Evolutionary conservation across 1,284 basidiomycete species (phyloP), one percentile per base, ranked within the genome.

Genomic region (Moesziomyces globuligerus): DNA sequence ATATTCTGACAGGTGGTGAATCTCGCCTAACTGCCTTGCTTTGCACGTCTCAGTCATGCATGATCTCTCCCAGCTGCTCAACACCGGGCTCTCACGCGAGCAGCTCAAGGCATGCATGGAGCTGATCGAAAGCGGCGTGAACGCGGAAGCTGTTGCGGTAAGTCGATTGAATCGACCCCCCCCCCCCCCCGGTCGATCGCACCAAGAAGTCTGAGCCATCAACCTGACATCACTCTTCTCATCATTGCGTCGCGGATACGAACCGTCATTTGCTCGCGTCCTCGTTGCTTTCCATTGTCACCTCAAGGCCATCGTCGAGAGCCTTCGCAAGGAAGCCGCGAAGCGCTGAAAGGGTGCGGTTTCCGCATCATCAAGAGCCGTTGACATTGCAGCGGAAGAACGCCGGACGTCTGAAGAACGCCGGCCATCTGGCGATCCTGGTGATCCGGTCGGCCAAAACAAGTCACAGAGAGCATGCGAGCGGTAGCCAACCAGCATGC

Each of bases 61-160:
- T 76, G 90, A 92, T 60, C 90, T 93, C 60, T 91, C 91, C 15
- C 90, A 91, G 81, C 83, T 93, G 40, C 83, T 93, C 58, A 91
- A 92, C 75, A 92, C 91, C 0, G 87, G 89, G 50, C 86, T 93
- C 25, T 90, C 92, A 83, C 89, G 89, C 68, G 90, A 91, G 74
- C 91, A 90, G 2, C 86, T 93, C 15, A 89, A 89, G 23, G 91
- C 89, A 7, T 93, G 91, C 78, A 87, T 92, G 17, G 87, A 88
- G 57, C 88, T 93, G 87, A 90, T 93, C 76, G 91, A 93, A 81
- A 89, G 87, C 67, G 91, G 91, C 7, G 90, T 90, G 38, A 92
- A 91, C 76, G 90, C 91, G 5, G 91, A 92, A 75, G 91, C 91
- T 3, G 85, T 93, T 47, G 91, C 91, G 72, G 91, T 93, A 78